phyloP scores from a whole-genome alignment of 352 stramenopile genomes.

The Phytophthora chlamydospora region DNA sequence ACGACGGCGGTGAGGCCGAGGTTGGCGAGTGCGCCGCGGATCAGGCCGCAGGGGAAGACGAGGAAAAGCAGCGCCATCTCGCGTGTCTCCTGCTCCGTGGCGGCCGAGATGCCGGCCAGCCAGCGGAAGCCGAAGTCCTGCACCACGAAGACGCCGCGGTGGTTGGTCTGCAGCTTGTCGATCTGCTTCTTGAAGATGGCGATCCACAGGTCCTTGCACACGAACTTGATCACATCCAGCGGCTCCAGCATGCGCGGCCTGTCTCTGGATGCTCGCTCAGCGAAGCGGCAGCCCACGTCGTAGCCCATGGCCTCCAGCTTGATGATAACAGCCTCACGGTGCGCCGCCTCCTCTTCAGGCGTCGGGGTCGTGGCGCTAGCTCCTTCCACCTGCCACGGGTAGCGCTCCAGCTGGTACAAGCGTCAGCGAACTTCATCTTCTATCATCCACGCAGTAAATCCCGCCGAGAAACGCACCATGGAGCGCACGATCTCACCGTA shows the following conservation, averaged over 20 bases:
- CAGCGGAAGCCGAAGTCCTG: conserved; percentile 96
- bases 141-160: conserved; percentile 94
- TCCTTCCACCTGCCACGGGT: conserved; percentile 48
- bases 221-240: conserved; percentile 97
- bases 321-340: conserved; percentile 78
- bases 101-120: conserved; percentile 85
- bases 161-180: conserved; percentile 98
- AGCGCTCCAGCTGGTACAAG: conserved; percentile 59
- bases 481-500: conserved; percentile 88
- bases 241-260: conserved; percentile 84
- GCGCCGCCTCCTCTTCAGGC: conserved; percentile 33
- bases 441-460: background rate
- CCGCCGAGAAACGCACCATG: conserved; percentile 51
- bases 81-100: conserved; percentile 80
- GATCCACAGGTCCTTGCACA: conserved; percentile 99
- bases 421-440: background rate
- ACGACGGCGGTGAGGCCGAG: conserved; percentile 95
- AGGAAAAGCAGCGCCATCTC: conserved; percentile 94
- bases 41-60: conserved; percentile 95
- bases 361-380: conserved; percentile 34
- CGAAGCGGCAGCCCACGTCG: conserved; percentile 87
- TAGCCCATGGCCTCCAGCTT: conserved; percentile 89
- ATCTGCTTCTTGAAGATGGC: conserved; percentile 98
- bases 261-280: conserved; percentile 74
- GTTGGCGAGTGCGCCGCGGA: conserved; percentile 94